Percentiles rank a stretch among this genome's conserved stretches.
These are phyloP conservation scores for Boletus reticuloceps DNA, from an alignment of 768 basidiomycete species.

Conservation along the genomic window DNA sequence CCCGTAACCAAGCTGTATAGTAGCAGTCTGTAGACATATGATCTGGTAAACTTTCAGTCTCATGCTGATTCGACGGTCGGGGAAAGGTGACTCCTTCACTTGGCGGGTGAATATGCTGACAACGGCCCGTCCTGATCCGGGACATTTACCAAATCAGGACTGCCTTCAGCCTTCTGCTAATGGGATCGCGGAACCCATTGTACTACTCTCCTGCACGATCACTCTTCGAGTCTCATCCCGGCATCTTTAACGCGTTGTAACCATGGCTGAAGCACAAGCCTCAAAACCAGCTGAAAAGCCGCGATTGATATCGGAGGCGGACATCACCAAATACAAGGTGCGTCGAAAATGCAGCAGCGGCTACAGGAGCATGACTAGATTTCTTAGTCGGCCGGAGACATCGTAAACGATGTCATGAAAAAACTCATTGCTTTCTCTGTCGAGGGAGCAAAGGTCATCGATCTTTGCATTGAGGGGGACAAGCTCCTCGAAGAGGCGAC, in stretches of 20 bases:
- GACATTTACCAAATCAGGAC: slow-evolving; percentile 27
- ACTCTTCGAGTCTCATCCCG: not conserved
- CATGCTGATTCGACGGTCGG: not conserved
- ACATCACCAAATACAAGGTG: slow-evolving; percentile 89
- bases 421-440: slow-evolving; percentile 73
- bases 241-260: slow-evolving; percentile 1
- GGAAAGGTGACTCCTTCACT: too few relatives aligned
- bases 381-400: slow-evolving; percentile 82
- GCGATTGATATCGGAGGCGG: slow-evolving; percentile 59
- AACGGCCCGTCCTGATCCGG: not conserved
- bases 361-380: slow-evolving; percentile 3
- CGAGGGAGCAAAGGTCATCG: slow-evolving; percentile 84
- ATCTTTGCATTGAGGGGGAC: slow-evolving; percentile 92
- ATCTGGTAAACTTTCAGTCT: not conserved
- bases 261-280: slow-evolving; percentile 62
- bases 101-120: too few relatives aligned
- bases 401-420: slow-evolving; percentile 81
- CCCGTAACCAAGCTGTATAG: slow-evolving; percentile 24
- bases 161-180: not conserved
- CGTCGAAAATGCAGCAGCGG: slow-evolving; percentile 20
- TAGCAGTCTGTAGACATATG: slow-evolving; percentile 20
- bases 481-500: slow-evolving; percentile 87
- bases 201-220: slow-evolving; percentile 5
- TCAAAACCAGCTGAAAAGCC: slow-evolving; percentile 47
- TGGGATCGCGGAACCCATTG: slow-evolving; percentile 3